A percentile compares a stretch with the other conserved stretches of the same genome.
These are phyloP conservation scores for Medicago lupulina DNA, from an alignment of 306 rosid genomes.

Conservation along the genomic window DNA sequence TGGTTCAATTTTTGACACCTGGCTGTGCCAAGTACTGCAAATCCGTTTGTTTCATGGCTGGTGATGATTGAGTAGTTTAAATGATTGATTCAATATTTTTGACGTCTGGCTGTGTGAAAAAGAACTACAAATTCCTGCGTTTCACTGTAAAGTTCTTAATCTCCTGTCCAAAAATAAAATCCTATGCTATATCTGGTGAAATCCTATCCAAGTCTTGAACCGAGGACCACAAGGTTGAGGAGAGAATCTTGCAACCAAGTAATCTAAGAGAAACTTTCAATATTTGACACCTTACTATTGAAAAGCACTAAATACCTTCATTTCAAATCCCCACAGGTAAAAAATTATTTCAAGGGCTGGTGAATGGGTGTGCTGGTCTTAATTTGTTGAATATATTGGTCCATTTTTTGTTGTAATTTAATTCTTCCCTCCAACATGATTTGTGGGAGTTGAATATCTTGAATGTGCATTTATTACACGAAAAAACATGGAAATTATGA, in stretches of 20 bases:
- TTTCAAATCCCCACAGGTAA: background rate
- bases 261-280: background rate
- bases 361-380: background rate
- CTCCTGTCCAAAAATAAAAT: slow-evolving; percentile 79
- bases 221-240: too few relatives aligned
- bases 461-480: background rate
- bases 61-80: slow-evolving; percentile 46
- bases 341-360: background rate
- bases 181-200: slow-evolving; percentile 55
- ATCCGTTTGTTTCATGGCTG: slow-evolving; percentile 52
- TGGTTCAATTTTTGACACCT: background rate
- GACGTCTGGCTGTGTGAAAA: slow-evolving; percentile 43
- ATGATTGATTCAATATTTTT: background rate
- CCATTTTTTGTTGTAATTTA: background rate
- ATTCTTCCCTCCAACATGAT: background rate
- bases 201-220: too few relatives aligned
- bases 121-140: slow-evolving; percentile 50
- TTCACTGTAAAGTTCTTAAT: slow-evolving; percentile 70
- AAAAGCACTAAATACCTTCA: slow-evolving; percentile 53
- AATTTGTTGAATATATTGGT: background rate
- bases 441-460: slow-evolving; percentile 1
- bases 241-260: too few relatives aligned
- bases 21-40: slow-evolving; percentile 62
- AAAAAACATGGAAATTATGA: background rate
- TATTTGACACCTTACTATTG: slow-evolving; percentile 34